Base-by-base conservation (phyloP, 768 basidiomycete species). In the Lactarius hengduanensis region DNA sequence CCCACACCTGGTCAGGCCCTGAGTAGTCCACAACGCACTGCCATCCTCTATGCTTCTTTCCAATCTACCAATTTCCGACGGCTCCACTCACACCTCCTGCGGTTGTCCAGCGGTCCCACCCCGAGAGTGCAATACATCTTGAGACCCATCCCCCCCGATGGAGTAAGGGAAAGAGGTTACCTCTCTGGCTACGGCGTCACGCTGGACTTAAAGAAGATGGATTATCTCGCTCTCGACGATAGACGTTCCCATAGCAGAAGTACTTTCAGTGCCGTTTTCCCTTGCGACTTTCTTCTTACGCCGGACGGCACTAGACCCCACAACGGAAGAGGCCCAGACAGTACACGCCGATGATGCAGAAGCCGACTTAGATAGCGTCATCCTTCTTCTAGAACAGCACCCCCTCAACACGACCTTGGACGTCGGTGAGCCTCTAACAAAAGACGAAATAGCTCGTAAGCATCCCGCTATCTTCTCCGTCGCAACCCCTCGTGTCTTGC, bases 211-310 rank as follows among this genome's bases (percentile, higher is more conserved):
- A 99, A 99, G 81, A 97, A 96, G 79, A 97, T 86, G 82, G 97
- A 99, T 72, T 99, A 98, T 74, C 83, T 98, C 15, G 94, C 90
- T 4, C 78, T 98, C 9, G 97, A 99, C 73, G 97, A 99, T 75
- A 80, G 97, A 55, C 76, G 83, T 59, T 73, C 78, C 3, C 76
- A 74, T 69, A 72, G 69, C 20, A 68, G 70, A 63, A 58, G 74
- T 75, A 64, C 50, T 68, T 16, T 43, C 34, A 20, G 55, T 32
- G 0, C 13, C 54, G 9, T 54, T 10, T 4, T 41, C 18, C 22
- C 4, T 38, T 45, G 3, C 34, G 11, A 36, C 18, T 53, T 45
- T 32, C 20, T 16, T 47, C 22, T 61, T 28, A 32, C 40, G 15
- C 57, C 22, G 36, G 32, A 2, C n/a, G 50, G 26, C 32, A 30